Evolutionary conservation across 2,329 filamentous ascomycete genomes (phyloP).

Genomic region (Chaetomiaceae sp.): DNA sequence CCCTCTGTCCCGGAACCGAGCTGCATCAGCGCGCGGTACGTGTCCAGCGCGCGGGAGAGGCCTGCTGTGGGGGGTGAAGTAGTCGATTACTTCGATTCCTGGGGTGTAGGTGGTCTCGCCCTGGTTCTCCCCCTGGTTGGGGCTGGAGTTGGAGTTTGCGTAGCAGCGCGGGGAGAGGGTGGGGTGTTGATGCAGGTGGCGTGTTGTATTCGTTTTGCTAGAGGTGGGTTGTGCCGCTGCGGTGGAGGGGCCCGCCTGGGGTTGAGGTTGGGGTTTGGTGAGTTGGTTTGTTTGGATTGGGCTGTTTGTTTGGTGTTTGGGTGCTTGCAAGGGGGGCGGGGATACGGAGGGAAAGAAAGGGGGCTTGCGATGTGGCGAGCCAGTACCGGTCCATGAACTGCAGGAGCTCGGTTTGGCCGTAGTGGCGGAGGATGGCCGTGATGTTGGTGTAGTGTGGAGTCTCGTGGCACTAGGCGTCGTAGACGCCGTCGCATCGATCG

Average conservation of each 20-base stretch:
- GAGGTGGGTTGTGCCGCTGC: slow-evolving; percentile 40
- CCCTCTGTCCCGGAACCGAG: slow-evolving; percentile 30
- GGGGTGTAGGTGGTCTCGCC: slow-evolving; percentile 28
- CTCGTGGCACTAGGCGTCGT: slow-evolving; percentile 40
- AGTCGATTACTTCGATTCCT: slow-evolving; percentile 42
- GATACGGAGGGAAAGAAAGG: background rate
- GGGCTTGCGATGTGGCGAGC: slow-evolving; percentile 31
- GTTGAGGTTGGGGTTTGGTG: no score
- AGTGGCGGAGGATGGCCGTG: slow-evolving; percentile 37
- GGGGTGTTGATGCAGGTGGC: slow-evolving; percentile 66
- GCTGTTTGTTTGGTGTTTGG: no score
- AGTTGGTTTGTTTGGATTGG: slow-evolving; percentile 39
- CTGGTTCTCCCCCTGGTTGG: no score
- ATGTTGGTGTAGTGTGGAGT: slow-evolving; percentile 40
- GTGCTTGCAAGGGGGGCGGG: no score
- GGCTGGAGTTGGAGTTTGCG: no score
- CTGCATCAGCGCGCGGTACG: slow-evolving; percentile 38
- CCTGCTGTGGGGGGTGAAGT: slow-evolving; percentile 38
- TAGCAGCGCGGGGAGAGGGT: slow-evolving; percentile 64
- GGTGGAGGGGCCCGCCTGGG: no score
- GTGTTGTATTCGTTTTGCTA: slow-evolving; percentile 72
- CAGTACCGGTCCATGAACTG: slow-evolving; percentile 41
- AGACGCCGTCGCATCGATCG: slow-evolving; percentile 41
- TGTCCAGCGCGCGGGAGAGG: slow-evolving; percentile 32
- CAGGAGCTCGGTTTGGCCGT: slow-evolving; percentile 37